Base-by-base conservation (phyloP, 495 filamentous ascomycete genomes). In the Cercophora scortea region DNA sequence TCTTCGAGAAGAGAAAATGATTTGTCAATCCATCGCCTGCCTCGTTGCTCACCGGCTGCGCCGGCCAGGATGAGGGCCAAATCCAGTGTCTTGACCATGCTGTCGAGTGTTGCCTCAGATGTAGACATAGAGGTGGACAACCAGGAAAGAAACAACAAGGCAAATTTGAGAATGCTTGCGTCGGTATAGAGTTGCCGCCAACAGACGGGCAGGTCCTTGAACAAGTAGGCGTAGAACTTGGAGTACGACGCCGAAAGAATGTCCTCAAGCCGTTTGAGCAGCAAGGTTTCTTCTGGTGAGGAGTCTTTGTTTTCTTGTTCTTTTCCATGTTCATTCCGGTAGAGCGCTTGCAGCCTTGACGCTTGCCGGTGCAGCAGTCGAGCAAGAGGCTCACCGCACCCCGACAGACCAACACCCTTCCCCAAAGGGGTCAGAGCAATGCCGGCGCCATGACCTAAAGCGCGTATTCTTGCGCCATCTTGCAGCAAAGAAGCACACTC, bases 1-100 rank as follows among this genome's bases (percentile, higher is more conserved):
- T 58, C 50, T 32, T 73, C 66, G 25, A 85, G 63, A 15, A 74
- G 54, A 1, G 64, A 61, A 12, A 89, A 60, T 1, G 82, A 61
- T 35, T 57, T 51, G 47, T 87, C 77, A 45, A 92, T 76, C 61
- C 82, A 73, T n/a, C 59, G 65, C 52, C 78, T 78, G n/a, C 86
- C 79, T 10, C 75, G 59, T 5, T 33, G 40, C 32, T 60, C 43
- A 3, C 77, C 64, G 4, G 83, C 81, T 0, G 82, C 87, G 0
- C 91, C 93, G 18, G 89, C 79, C 64, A 95, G 83, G 45, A 95
- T 92, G 45, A 93, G 60, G 0, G 88, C 86, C 63, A 83, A 84
- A 56, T 98, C 93, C 0, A 95, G 76, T 3, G 73, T 67, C 47
- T 76, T 69, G 18, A 95, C 75, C n/a, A 84, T 72, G 11, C 72